Percentiles rank a stretch among this genome's conserved stretches.
Evolutionary conservation across 495 filamentous ascomycete genomes (phyloP).

Genomic region (Hapsidospora chrysogenum): DNA sequence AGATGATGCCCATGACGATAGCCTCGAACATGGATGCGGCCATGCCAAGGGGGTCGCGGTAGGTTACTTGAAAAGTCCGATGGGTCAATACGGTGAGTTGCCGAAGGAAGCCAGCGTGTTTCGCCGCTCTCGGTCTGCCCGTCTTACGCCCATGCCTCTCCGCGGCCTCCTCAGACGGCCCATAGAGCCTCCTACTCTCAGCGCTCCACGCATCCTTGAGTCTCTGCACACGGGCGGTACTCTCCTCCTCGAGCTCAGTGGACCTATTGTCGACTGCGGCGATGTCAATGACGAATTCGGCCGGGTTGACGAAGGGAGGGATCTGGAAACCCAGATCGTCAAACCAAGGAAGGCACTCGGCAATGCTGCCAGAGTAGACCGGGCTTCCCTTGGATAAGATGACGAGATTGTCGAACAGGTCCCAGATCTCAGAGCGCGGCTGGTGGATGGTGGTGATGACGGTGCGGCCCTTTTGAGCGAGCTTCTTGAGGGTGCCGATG

Average conservation of each 20-base stretch:
- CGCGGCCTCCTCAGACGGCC: conserved; percentile 2
- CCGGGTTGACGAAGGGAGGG: conserved; percentile 55
- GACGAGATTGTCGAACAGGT: conserved; percentile 50
- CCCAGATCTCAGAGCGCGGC: conserved; percentile 61
- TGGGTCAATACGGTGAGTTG: conserved; percentile 47
- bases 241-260: conserved; percentile 39
- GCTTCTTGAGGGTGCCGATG: conserved; percentile 44
- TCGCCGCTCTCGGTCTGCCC: conserved; percentile 4
- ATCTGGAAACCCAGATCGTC: conserved; percentile 33
- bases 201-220: conserved; percentile 37
- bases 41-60: conserved; percentile 56
- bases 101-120: conserved; percentile 31
- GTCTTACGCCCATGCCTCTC: not conserved
- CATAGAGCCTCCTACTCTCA: conserved; percentile 12
- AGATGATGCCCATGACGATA: conserved; percentile 45
- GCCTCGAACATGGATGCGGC: conserved; percentile 48
- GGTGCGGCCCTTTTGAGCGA: conserved; percentile 50
- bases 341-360: conserved; percentile 41
- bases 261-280: conserved; percentile 53
- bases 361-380: conserved; percentile 43
- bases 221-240: conserved; percentile 32
- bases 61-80: conserved; percentile 47
- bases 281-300: conserved; percentile 55
- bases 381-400: conserved; percentile 44
- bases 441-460: conserved; percentile 60